Conservation (phyloP, 2,329 filamentous ascomycete genomes). For the Neoascochyta sp. region DNA sequence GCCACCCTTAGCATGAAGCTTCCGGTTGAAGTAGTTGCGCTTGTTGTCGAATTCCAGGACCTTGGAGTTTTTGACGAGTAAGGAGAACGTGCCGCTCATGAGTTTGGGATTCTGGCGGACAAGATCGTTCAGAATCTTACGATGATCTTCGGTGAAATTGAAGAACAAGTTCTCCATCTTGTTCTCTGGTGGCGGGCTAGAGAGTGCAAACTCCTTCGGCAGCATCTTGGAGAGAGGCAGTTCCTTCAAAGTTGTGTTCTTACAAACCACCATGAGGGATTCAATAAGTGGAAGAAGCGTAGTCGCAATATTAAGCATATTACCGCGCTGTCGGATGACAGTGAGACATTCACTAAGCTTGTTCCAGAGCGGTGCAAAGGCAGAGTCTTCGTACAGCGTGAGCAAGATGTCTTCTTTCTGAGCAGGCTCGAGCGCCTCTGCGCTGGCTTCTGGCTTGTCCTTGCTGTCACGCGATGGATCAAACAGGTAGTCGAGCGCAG, state of each 20-base stretch:
- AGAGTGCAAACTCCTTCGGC: slow-evolving; percentile 65
- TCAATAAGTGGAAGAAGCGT: slow-evolving; percentile 93
- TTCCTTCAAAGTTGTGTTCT: slow-evolving; percentile 84
- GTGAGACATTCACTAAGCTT: slow-evolving; percentile 85
- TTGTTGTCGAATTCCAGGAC: slow-evolving; percentile 99
- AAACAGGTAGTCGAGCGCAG: slow-evolving; percentile 92
- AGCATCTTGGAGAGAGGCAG: slow-evolving; percentile 45
- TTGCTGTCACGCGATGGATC: slow-evolving; percentile 67
- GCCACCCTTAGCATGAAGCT: slow-evolving; percentile 72
- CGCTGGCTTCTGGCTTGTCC: slow-evolving; percentile 41
- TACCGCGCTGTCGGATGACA: slow-evolving; percentile 85
- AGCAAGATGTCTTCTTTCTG: slow-evolving; percentile 81
- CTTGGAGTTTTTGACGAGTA: slow-evolving; percentile 97
- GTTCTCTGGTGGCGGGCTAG: slow-evolving; percentile 73
- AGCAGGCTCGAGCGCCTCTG: slow-evolving; percentile 55
- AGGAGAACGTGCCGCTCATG: slow-evolving; percentile 96
- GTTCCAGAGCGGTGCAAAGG: slow-evolving; percentile 86
- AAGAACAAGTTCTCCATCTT: slow-evolving; percentile 92
- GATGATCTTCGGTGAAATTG: slow-evolving; percentile 94
- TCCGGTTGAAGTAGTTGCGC: slow-evolving; percentile 96
- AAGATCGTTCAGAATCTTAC: slow-evolving; percentile 95
- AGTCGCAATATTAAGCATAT: slow-evolving; percentile 94
- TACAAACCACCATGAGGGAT: slow-evolving; percentile 98
- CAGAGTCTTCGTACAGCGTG: slow-evolving; percentile 83
- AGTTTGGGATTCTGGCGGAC: slow-evolving; percentile 95